A percentile compares a stretch with the other conserved stretches of the same genome.
These are phyloP conservation scores for Medicago ruthenica DNA, from an alignment of 306 rosid genomes.

Conservation along the genomic window DNA sequence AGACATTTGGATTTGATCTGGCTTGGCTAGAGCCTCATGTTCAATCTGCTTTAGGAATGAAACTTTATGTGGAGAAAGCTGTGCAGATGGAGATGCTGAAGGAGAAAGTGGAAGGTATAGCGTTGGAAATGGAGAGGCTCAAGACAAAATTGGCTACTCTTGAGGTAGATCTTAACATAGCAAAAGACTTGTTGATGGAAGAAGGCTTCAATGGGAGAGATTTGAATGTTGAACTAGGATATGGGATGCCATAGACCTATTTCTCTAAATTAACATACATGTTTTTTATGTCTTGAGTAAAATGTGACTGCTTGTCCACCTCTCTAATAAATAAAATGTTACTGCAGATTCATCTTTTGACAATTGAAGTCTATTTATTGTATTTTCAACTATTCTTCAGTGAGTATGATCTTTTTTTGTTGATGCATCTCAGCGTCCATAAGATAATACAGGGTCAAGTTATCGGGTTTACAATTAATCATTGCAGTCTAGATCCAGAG, in stretches of 20 bases:
- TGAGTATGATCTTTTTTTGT: no score
- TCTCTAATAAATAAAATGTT: no score
- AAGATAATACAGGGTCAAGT: no score
- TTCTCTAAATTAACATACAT: no score
- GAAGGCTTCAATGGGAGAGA: conserved; percentile 29
- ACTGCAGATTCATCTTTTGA: no score
- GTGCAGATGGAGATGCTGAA: conserved; percentile 1
- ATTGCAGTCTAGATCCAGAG: no score
- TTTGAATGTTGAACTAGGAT: conserved; percentile 37
- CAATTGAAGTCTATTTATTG: no score
- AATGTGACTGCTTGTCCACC: no score
- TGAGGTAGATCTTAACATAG: conserved; percentile 16
- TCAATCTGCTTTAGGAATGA: conserved; percentile 38
- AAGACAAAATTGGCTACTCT: conserved; percentile 22
- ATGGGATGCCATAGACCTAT: conserved; percentile 22
- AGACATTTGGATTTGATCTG: conserved; percentile 36
- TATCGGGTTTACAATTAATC: no score
- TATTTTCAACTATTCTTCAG: no score
- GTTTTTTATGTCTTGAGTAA: no score
- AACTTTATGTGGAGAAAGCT: conserved; percentile 28
- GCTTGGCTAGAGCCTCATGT: conserved; percentile 46
- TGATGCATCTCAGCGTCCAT: no score
- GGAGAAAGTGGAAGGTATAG: conserved; percentile 1
- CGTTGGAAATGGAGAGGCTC: conserved; percentile 29
- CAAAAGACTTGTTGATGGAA: conserved; percentile 12